Evolutionary conservation across 129 eudicot species (phyloP).

Genomic region (Daucus carota): DH1_v3.0 NC_030384.2:42024501-42025000

Average conservation of each 20-base stretch:
- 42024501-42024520: neutral
- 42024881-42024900: conserved; percentile 31
- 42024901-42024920: conserved; percentile 48
- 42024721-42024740: too few relatives aligned
- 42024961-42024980: neutral
- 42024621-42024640: too few relatives aligned
- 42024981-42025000: neutral
- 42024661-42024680: too few relatives aligned
- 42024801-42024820: neutral
- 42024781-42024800: too few relatives aligned
- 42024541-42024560: neutral
- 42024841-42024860: conserved; percentile 40
- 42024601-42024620: too few relatives aligned
- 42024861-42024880: conserved; percentile 33
- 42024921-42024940: conserved; percentile 47
- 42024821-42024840: conserved; percentile 23
- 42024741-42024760: too few relatives aligned
- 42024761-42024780: too few relatives aligned
- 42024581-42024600: too few relatives aligned
- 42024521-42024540: neutral
- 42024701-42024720: too few relatives aligned
- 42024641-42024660: too few relatives aligned
- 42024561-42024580: neutral
- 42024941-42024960: conserved; percentile 29
- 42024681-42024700: too few relatives aligned